phyloP scores from a whole-genome alignment of 169 alveolate species.

The Plasmodium knowlesi region DNA sequence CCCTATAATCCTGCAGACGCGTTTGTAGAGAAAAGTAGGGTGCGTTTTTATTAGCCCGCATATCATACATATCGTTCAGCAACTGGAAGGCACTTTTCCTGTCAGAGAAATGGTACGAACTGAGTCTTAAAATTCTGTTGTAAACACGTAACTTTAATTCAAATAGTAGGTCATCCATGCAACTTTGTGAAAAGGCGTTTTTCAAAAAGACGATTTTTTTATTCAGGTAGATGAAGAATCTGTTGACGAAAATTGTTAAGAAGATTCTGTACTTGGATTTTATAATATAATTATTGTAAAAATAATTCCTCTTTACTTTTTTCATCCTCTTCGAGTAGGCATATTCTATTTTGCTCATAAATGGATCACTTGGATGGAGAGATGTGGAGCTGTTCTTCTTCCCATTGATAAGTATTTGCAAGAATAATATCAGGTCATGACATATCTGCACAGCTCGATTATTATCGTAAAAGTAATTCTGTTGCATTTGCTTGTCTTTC shows the following conservation, averaged over 20 bases:
- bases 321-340: neutral
- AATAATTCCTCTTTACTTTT: neutral
- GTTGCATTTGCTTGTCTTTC: neutral
- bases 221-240: conserved; percentile 34
- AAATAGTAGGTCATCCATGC: neutral
- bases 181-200: conserved; percentile 4
- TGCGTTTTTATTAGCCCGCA: conserved; percentile 14
- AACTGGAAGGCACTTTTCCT: conserved; percentile 28
- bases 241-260: conserved; percentile 21
- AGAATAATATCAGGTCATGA: conserved; percentile 56
- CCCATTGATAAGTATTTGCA: conserved; percentile 51
- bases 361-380: neutral
- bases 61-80: conserved; percentile 41
- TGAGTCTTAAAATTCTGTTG: conserved; percentile 46
- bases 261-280: conserved; percentile 6
- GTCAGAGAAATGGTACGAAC: conserved; percentile 51
- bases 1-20: conserved; percentile 24
- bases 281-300: conserved; percentile 5
- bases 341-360: neutral
- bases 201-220: conserved; percentile 38
- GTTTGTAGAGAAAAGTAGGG: conserved; percentile 24
- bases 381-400: neutral
- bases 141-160: conserved; percentile 46
- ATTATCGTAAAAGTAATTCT: conserved; percentile 37
- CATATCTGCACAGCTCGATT: conserved; percentile 57